phyloP scores from a whole-genome alignment of 139 green algal species.

The Chlorella sp. region DNA sequence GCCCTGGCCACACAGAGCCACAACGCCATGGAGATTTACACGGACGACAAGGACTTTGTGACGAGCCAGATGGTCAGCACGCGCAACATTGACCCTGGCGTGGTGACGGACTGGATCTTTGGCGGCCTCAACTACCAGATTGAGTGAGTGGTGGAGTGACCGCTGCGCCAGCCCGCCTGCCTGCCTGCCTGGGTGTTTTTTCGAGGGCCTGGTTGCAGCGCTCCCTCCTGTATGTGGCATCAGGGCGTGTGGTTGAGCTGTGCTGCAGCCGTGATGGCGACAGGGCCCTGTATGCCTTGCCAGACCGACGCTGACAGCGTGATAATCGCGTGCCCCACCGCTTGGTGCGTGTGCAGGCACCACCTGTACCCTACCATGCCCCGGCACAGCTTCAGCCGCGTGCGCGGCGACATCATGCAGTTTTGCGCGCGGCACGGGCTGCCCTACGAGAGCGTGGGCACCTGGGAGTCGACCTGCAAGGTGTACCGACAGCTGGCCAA shows the following conservation, averaged over 20 bases:
- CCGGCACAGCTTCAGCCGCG: conserved; percentile 53
- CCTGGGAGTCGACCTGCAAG: conserved; percentile 2
- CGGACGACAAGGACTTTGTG: conserved; percentile 56
- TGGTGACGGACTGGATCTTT: conserved; percentile 63
- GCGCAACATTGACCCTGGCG: conserved; percentile 44
- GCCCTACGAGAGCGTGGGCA: conserved; percentile 5
- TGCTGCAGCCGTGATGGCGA: too few relatives aligned
- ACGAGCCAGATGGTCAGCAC: conserved; percentile 62
- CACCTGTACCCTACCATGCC: conserved; percentile 75
- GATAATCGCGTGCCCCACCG: too few relatives aligned
- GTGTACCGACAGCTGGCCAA: conserved; percentile 6
- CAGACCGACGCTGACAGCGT: too few relatives aligned
- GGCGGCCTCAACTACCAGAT: conserved; percentile 78
- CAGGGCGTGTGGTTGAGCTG: too few relatives aligned
- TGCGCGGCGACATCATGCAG: conserved; percentile 9
- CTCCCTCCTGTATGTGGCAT: too few relatives aligned
- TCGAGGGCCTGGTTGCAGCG: too few relatives aligned
- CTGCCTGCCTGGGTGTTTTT: too few relatives aligned
- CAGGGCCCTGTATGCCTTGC: too few relatives aligned
- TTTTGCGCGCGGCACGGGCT: conserved; percentile 7
- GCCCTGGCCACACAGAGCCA: conserved; percentile 51
- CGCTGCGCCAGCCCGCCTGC: too few relatives aligned
- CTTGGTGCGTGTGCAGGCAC: conserved; percentile 33
- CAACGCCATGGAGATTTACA: conserved; percentile 77
- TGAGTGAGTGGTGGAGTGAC: conserved; percentile 33